Evolutionary conservation across 106 monocot species (phyloP).

Genomic region (Dendrobium chrysotoxum): DNA sequence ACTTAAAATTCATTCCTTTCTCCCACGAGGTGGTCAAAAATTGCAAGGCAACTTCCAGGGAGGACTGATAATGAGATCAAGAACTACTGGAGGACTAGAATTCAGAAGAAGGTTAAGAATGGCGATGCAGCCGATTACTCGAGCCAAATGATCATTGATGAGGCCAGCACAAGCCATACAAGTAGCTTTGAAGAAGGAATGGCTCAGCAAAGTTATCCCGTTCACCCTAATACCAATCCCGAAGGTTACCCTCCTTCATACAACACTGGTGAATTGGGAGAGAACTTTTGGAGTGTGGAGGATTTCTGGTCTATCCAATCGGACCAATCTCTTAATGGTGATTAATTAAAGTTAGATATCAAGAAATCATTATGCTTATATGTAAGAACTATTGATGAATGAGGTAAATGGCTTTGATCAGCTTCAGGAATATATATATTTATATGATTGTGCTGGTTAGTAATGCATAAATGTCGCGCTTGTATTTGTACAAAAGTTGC

Average conservation of each 20-base stretch:
- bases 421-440: neutral
- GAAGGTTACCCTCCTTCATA: neutral
- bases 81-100: conserved; percentile 75
- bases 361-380: neutral
- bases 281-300: conserved; percentile 48
- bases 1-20: neutral
- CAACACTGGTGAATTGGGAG: conserved; percentile 1
- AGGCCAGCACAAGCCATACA: conserved; percentile 26
- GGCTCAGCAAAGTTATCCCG: neutral
- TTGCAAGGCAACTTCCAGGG: conserved; percentile 47
- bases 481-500: neutral
- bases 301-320: conserved; percentile 40
- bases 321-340: conserved; percentile 21
- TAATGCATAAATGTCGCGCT: neutral
- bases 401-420: neutral
- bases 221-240: conserved; percentile 1
- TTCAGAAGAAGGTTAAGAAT: conserved; percentile 59
- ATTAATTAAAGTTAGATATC: neutral
- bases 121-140: conserved; percentile 16
- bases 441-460: neutral
- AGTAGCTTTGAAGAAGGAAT: conserved; percentile 11
- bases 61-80: conserved; percentile 67
- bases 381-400: neutral
- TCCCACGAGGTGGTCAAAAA: conserved; percentile 39
- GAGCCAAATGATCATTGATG: conserved; percentile 13